These are phyloP conservation scores for cucumber (Cucumis sativus) DNA, from an alignment of 306 rosid species.

Conservation along the genomic window DNA sequence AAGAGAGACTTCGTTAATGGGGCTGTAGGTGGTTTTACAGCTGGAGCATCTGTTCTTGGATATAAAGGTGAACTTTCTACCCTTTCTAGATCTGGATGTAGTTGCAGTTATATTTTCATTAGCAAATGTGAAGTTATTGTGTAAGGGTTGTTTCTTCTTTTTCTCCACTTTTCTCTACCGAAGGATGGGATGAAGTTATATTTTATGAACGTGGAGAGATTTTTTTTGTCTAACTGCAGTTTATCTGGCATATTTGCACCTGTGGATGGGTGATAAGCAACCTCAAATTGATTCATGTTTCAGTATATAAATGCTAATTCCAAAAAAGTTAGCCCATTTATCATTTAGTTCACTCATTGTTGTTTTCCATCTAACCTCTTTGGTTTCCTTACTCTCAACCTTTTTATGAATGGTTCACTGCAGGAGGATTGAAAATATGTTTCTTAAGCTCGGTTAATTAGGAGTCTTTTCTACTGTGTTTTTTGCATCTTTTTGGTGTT, in stretches of 20 bases:
- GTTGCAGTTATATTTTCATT: neutral
- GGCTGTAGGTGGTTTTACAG: constrained; percentile 92
- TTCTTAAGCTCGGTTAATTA: neutral
- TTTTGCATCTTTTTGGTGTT: neutral
- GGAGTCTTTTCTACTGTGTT: neutral
- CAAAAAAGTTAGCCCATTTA: neutral
- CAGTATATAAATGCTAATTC: neutral
- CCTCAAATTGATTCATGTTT: neutral
- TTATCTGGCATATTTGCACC: neutral
- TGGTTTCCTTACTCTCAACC: neutral
- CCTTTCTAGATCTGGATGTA: neutral
- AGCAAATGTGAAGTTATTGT: neutral
- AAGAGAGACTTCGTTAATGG: constrained; percentile 91
- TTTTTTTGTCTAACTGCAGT: neutral
- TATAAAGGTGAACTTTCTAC: constrained; percentile 47
- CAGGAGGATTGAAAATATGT: neutral
- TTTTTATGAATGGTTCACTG: neutral
- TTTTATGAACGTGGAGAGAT: neutral
- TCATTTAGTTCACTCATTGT: neutral
- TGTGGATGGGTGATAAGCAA: neutral
- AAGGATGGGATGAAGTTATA: neutral
- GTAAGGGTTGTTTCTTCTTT: neutral
- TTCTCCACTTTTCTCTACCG: neutral
- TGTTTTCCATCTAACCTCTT: neutral
- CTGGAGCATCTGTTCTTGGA: constrained; percentile 85